Evolutionary conservation across 192 early-diverging fungal species (phyloP), one percentile per base, ranked within the genome.

Genomic region (Linnemannia elongata): DNA sequence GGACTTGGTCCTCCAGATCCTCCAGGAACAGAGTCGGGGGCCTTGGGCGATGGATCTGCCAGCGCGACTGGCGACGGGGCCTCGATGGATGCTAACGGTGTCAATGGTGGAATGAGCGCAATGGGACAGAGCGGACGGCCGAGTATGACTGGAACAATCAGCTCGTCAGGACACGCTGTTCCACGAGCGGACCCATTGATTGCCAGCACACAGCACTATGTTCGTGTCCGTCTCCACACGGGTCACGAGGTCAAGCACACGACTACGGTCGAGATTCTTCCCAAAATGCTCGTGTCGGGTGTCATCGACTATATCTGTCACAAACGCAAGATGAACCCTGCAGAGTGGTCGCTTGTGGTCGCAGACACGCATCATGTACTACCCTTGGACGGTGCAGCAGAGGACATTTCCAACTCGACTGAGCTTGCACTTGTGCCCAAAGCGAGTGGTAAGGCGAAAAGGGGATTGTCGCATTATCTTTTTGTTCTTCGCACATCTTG

Each of bases 311-410:
- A 91, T 10, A 96, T 99, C 52, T 99, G 98, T 79, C 88, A 90
- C 39, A 98, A 98, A 82, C 92, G 97, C 68, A 96, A 96, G 87
- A 93, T 98, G 77, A 92, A 97, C 55, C 91, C 94, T 17, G 94
- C 94, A 44, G 93, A 97, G 47, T 99, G 98, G 82, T 94, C 97
- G 13, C 90, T 99, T 27, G 95, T 95, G 63, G 93, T 98, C 87
- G 94, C 95, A 13, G 95, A 95, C 72, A 90, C 93, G 8, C 91
- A 94, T 78, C 91, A 93, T 7, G 94, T 96, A 20, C 92, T 96
- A 66, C 91, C 94, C n/a, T 82, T 96, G 63, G 95, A 98, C 75
- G 94, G 96, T 74, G 93, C 93, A 0, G 91, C 98, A 1, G 94
- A 96, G 76, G 90, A 88, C 38, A 88, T 94, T 72, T 82, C 93